Evolutionary conservation across 2,329 filamentous ascomycete species (phyloP), one percentile per base, ranked within the genome.

Genomic region (Tetracladium maxilliforme): DNA sequence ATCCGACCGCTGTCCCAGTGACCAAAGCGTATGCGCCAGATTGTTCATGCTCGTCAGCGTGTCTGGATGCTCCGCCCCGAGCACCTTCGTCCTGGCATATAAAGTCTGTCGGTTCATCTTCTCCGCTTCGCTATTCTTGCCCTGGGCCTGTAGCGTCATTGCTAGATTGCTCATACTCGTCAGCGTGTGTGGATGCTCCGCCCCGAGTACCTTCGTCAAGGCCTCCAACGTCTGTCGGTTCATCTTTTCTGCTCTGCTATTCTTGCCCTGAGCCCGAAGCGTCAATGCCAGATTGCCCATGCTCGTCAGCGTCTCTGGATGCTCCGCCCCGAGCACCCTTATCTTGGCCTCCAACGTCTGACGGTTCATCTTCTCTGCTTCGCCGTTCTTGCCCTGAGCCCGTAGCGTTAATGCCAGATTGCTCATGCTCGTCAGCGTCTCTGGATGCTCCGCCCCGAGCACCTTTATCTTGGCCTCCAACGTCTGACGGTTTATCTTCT

Each of bases 341-440:
- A 15, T 22, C 6, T 13, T 22, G 3, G 11, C 16, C 10, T 25
- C 10, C 13, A 41, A 18, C n/a, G 21, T 20, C 15, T 32, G 28
- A 16, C 21, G 21, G 23, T 33, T 15, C 10, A 47, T 31, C 19
- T 33, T 25, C 26, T 43, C 41, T 3, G 47, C 45, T 25, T 44
- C 36, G 12, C 35, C 28, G 14, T 37, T 36, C 23, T 35, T 41
- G 12, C 37, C 40, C 23, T 40, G 40, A 10, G 24, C 19, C 10
- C 19, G 10, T 9, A 40, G 28, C 16, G 30, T 25, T 7, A 8
- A 13, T 18, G 34, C 42, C 9, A 46, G 33, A 12, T 34, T 36
- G 12, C 26, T 33, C 25, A 39, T 36, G 25, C 31, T 39, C 4
- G 4, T 16, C 12, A 41, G 27, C 18, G 37, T 40, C 8, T 29